Evolutionary conservation across 2,329 filamentous ascomycete genomes (phyloP).

Genomic region (Ophiocordyceps robertsii): DNA sequence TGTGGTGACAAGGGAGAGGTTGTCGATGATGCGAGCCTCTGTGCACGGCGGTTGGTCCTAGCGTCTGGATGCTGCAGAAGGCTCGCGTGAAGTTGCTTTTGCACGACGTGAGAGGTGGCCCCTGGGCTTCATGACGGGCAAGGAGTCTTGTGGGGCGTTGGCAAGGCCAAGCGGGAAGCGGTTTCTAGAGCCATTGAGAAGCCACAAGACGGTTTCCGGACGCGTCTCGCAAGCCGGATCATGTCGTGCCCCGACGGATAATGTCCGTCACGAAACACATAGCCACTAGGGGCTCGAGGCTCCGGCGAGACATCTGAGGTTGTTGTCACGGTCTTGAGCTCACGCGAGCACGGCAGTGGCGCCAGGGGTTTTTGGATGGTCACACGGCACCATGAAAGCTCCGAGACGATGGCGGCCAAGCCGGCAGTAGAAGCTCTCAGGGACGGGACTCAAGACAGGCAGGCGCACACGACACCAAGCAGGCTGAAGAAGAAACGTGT

Average conservation of each 20-base stretch:
- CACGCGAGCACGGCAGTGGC: neutral
- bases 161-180: neutral
- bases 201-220: neutral
- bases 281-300: neutral
- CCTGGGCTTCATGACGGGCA: too few species aligned
- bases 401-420: neutral
- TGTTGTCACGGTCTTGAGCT: neutral
- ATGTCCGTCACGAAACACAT: neutral
- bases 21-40: neutral
- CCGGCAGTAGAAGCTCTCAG: neutral
- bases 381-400: neutral
- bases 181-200: neutral
- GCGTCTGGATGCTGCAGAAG: too few species aligned
- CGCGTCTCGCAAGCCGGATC: neutral
- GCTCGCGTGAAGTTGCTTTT: too few species aligned
- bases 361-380: neutral
- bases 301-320: neutral
- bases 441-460: neutral
- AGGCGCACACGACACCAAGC: neutral
- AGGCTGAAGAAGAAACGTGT: neutral
- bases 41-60: neutral
- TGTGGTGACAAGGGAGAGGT: neutral
- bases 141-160: neutral
- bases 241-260: neutral
- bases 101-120: too few species aligned